Conservation (phyloP, 2,329 filamentous ascomycete species). For the Gremmenia infestans region DNA sequence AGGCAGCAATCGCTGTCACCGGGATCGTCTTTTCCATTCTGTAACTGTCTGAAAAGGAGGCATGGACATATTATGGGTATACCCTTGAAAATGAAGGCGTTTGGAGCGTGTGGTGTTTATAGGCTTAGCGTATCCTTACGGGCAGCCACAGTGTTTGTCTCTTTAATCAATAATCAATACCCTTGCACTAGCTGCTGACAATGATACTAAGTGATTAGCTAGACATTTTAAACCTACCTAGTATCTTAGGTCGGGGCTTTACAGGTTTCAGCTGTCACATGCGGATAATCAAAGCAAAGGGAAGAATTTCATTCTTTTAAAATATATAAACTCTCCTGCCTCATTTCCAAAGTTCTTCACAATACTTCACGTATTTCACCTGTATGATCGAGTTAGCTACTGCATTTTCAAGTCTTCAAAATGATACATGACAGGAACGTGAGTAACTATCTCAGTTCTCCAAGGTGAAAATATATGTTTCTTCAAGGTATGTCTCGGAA, state of each 20-base stretch:
- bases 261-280: too few species aligned
- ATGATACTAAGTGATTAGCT: neutral
- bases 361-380: too few species aligned
- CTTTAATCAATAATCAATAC: neutral
- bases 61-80: neutral
- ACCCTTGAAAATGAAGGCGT: neutral
- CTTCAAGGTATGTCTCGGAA: constrained; percentile 32
- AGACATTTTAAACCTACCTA: neutral
- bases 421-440: constrained; percentile 7
- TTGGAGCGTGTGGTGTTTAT: neutral
- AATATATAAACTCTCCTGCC: too few species aligned
- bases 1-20: neutral
- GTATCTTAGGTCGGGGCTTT: neutral
- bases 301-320: too few species aligned
- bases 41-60: neutral
- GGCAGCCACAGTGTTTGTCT: neutral
- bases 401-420: neutral
- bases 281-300: too few species aligned
- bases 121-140: neutral
- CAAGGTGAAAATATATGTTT: constrained; percentile 35
- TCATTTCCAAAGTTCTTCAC: too few species aligned
- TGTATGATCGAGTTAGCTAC: neutral
- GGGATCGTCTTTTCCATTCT: neutral
- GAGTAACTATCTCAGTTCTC: constrained; percentile 32
- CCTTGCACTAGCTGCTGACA: neutral